Evolutionary conservation across 2,329 filamentous ascomycete species (phyloP).

Genomic region (Fusarium coffeatum): DNA sequence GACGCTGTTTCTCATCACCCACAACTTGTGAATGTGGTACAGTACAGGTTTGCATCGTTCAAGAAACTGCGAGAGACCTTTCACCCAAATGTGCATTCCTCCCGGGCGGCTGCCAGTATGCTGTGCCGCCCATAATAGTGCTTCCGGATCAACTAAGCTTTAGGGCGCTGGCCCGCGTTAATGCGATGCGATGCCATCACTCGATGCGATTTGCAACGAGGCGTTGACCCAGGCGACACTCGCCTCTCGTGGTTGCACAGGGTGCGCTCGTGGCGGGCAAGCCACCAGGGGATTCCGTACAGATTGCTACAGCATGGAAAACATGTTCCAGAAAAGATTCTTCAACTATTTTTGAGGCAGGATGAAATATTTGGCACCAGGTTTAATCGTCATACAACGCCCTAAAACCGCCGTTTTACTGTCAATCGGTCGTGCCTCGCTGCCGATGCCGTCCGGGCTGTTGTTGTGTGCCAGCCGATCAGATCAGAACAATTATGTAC

Average conservation of each 20-base stretch:
- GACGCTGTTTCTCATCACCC: constrained; percentile 18
- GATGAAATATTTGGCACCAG: constrained; percentile 10
- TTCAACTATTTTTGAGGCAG: constrained; percentile 6
- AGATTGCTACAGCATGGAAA: constrained; percentile 23
- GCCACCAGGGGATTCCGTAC: constrained; percentile 26
- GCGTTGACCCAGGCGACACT: constrained; percentile 30
- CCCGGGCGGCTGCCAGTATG: constrained; percentile 1
- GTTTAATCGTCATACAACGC: constrained; percentile 24
- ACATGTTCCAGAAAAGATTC: constrained; percentile 15
- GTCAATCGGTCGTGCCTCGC: constrained; percentile 19
- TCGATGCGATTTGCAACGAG: constrained; percentile 31
- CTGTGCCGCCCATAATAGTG: constrained; percentile 6
- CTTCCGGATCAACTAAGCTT: constrained; percentile 20
- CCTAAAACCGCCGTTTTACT: constrained; percentile 23
- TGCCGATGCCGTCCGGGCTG: constrained; percentile 13
- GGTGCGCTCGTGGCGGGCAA: constrained; percentile 33
- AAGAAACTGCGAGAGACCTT: constrained; percentile 10
- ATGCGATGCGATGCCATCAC: constrained; percentile 19
- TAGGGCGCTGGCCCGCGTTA: constrained; percentile 14
- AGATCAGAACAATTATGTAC: constrained; percentile 16
- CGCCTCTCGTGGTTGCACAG: constrained; percentile 34
- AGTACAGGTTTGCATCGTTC: constrained; percentile 19
- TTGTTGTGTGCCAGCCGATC: constrained; percentile 19
- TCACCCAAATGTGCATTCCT: constrained; percentile 20
- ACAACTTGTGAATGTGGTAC: constrained; percentile 2